Conservation (phyloP, 257 asterid genomes). For the Salvia rosmarinus region DNA sequence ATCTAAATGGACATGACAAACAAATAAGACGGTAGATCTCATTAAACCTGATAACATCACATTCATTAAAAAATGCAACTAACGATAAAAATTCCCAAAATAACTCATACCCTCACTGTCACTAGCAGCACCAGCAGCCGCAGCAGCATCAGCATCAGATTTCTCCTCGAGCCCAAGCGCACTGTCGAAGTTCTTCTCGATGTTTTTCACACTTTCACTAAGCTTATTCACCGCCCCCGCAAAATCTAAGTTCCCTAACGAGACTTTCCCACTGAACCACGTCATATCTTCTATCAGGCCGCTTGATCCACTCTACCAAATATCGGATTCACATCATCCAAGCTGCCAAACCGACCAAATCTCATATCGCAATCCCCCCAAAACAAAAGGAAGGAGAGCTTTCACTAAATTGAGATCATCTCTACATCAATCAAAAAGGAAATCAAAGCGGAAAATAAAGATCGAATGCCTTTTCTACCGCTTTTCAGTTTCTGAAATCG, state of each 20-base stretch:
- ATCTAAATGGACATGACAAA: not conserved
- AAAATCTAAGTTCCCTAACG: constrained; percentile 84
- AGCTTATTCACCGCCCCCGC: constrained; percentile 94
- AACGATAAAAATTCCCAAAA: not conserved
- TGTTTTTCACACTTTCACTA: constrained; percentile 94
- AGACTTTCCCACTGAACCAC: constrained; percentile 88
- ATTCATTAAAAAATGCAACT: constrained; percentile 7
- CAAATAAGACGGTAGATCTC: constrained; percentile 14
- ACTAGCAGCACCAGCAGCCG: constrained; percentile 35
- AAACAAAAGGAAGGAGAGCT: not conserved
- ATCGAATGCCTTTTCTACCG: not conserved
- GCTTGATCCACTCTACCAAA: constrained; percentile 41
- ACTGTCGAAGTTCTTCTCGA: constrained; percentile 94
- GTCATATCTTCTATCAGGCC: constrained; percentile 58
- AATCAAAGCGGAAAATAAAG: constrained; percentile 2
- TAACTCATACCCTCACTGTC: constrained; percentile 62
- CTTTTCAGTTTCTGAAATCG: constrained; percentile 11
- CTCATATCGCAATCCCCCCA: constrained; percentile 8
- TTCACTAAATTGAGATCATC: constrained; percentile 14
- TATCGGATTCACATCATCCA: constrained; percentile 37
- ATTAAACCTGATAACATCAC: constrained; percentile 4
- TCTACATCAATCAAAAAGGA: not conserved
- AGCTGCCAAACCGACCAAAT: constrained; percentile 27
- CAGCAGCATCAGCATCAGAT: constrained; percentile 44
- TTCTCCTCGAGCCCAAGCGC: constrained; percentile 96